phyloP scores from a whole-genome alignment of 2,329 filamentous ascomycete genomes.

The Cercospora sp. region DNA sequence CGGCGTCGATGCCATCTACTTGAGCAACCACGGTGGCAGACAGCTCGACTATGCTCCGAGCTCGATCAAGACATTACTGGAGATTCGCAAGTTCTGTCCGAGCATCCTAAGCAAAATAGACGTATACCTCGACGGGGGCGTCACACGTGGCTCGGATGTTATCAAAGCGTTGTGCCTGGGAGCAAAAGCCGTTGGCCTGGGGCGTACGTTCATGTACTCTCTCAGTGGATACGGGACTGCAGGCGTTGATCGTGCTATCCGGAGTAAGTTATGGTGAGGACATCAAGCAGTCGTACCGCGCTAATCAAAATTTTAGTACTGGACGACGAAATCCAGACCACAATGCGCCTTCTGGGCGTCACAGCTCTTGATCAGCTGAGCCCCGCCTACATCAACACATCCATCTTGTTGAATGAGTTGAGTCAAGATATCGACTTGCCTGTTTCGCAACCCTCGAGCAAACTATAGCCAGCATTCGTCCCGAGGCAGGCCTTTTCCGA shows the following conservation, averaged over 20 bases:
- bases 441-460: neutral
- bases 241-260: conserved; percentile 49
- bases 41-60: conserved; percentile 57
- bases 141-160: conserved; percentile 41
- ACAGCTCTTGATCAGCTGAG: conserved; percentile 24
- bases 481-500: neutral
- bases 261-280: neutral
- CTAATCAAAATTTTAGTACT: neutral
- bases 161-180: conserved; percentile 44
- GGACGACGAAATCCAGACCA: neutral
- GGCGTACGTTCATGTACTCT: conserved; percentile 54
- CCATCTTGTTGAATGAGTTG: neutral
- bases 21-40: conserved; percentile 48
- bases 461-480: neutral
- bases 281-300: neutral
- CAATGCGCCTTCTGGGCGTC: neutral
- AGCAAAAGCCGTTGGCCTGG: conserved; percentile 48
- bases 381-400: neutral
- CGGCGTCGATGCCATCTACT: conserved; percentile 43
- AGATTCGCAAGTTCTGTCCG: conserved; percentile 62
- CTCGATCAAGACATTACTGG: conserved; percentile 73
- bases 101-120: conserved; percentile 45
- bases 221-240: conserved; percentile 57
- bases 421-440: neutral
- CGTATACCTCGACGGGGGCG: conserved; percentile 46